A percentile compares a stretch with the other conserved stretches of the same genome.
Evolutionary conservation across 2,329 filamentous ascomycete genomes (phyloP).

Genomic region (Aspergillus arachidicola): DNA sequence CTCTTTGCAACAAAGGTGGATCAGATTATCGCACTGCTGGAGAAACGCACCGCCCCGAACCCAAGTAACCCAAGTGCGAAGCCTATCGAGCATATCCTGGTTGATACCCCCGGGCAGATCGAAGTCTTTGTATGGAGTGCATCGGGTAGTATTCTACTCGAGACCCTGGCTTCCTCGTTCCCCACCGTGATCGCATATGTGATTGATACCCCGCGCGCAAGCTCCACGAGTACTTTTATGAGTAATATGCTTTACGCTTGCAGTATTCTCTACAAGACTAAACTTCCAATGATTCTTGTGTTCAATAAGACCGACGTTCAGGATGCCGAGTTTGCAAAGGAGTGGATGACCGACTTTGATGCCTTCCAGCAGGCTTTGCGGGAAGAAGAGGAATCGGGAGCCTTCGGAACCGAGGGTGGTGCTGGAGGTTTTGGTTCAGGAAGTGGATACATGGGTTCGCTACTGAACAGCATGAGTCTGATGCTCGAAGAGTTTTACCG

Average conservation of each 20-base stretch:
- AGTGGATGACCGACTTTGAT: conserved; percentile 99
- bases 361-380: conserved; percentile 85
- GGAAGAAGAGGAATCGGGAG: conserved; percentile 76
- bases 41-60: conserved; percentile 76
- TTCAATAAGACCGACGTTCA: conserved; percentile 99
- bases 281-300: conserved; percentile 95
- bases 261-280: conserved; percentile 98
- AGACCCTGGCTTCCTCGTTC: conserved; percentile 89
- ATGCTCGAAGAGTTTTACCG: conserved; percentile 98
- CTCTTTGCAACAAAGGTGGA: conserved; percentile 98
- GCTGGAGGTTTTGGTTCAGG: conserved; percentile 65
- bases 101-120: conserved; percentile 96
- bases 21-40: conserved; percentile 83
- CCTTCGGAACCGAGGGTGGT: conserved; percentile 71
- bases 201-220: conserved; percentile 92
- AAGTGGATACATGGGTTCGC: conserved; percentile 92
- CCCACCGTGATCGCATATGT: conserved; percentile 97
- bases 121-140: conserved; percentile 99
- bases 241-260: conserved; percentile 99
- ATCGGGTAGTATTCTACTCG: conserved; percentile 88
- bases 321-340: conserved; percentile 85
- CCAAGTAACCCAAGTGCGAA: conserved; percentile 49
- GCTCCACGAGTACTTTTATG: conserved; percentile 97
- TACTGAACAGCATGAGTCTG: conserved; percentile 96
- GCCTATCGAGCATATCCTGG: conserved; percentile 78